Base-by-base conservation (phyloP, 2,329 filamentous ascomycete genomes). In the Graphilbum ipis-grandicollis region DNA sequence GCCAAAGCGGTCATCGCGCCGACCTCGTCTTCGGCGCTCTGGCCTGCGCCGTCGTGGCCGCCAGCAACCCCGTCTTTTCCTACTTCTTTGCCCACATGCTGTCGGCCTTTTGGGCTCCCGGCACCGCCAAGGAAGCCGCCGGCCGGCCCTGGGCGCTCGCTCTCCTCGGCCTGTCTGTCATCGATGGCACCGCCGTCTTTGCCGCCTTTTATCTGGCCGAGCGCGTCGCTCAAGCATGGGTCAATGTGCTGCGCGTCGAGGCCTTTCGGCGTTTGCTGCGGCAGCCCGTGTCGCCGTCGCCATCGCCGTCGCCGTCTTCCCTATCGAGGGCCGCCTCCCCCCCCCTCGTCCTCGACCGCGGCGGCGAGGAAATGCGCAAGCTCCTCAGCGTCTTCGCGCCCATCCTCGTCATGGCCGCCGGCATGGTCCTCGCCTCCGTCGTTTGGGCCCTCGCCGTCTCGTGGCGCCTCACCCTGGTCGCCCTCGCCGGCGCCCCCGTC, bases 331-430 rank as follows among this genome's bases (percentile, higher is more conserved):
- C 59, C 78, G 0, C 61, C 64, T 1, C 63, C 65, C 2, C 96
- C 31, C 73, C 66, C 1, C 75, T 82, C 41, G 78, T 69, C 32
- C 65, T 96, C 0, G 83, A 93, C 48, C 70, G 79, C 14, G 81
- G 83, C 47, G 80, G 79, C 0, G 85, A 96, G 51, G 84, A 93
- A 50, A 86, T 90, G 71, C 71, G 81, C 9, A 85, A 82, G 46
- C 59, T 96, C 0, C 65, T 93, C 0, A 79, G 81, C 2, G 71
- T 79, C 2, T 93, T 93, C 48, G 65, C 77, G 1, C 78, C 79
- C 1, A 71, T 79, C 37, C 54, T 79, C 1, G 62, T 86, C 13
- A 70, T 78, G 9, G 75, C 80, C 4, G 50, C 63, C 0, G 56
- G 72, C 36, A 86, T 93, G 66, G 64, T 81, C 15, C 39, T 58